Evolutionary conservation across 2,329 filamentous ascomycete genomes (phyloP), one percentile per base, ranked within the genome.

Genomic region (Stenocarpella maydis): DNA sequence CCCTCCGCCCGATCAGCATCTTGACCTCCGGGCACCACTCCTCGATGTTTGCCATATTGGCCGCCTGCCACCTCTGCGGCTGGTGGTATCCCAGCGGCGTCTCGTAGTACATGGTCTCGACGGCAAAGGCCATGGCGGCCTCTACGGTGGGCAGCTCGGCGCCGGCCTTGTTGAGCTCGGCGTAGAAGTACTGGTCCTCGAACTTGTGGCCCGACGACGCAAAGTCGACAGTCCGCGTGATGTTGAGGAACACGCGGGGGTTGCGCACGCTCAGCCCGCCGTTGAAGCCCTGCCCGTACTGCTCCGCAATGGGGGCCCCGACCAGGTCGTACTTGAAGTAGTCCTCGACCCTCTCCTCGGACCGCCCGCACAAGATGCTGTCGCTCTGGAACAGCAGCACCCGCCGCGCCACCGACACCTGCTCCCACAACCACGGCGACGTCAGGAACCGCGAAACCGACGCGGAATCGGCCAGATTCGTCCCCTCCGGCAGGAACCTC

Each of bases 311-410:
- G 2, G 78, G 77, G 17, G 78, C 78, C 1, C 78, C 77, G 47
- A 80, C 71, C 24, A 77, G 74, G 69, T 80, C 78, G 58, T 72
- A 79, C 39, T 71, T 68, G 26, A 80, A 28, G 68, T 78, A 80
- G 52, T 78, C 77, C 45, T 80, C 78, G 21, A 75, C 75, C 49
- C 68, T 71, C 8, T 65, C 67, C 26, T 71, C 31, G 9, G 77
- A 70, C 19, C 74, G 75, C 41, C 73, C 71, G 74, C 78, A 80
- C 12, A 80, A 67, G 60, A 80, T 75, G 71, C 75, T 78, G 71
- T 80, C 78, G 52, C 73, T 73, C 70, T 79, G 78, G 74, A 80
- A 80, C 37, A 79, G 67, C 7, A 80, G 75, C 19, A 80, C 69
- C 67, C 77, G 75, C 21, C 61, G 31, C 41, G 76, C 77, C 4